phyloP scores from a whole-genome alignment of 2,329 filamentous ascomycete species.

The Trichocomaceae sp. region DNA sequence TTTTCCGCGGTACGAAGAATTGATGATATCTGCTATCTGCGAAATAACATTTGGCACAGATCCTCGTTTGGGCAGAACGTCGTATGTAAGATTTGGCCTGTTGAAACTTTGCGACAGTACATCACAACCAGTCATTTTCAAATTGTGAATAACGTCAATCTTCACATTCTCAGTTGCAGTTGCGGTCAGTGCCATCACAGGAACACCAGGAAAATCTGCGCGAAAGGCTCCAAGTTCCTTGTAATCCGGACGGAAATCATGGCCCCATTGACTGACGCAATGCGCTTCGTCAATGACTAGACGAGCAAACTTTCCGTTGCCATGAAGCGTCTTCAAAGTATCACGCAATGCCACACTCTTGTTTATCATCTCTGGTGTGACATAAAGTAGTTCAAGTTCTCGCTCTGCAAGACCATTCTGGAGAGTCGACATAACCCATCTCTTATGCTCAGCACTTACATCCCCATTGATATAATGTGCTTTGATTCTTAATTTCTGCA shows the following conservation, averaged over 20 bases:
- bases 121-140: slow-evolving; percentile 72
- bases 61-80: slow-evolving; percentile 67
- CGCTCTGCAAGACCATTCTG: slow-evolving; percentile 61
- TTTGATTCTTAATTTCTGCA: slow-evolving; percentile 66
- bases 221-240: slow-evolving; percentile 74
- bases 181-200: slow-evolving; percentile 89
- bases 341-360: slow-evolving; percentile 66
- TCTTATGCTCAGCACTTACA: slow-evolving; percentile 56
- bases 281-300: slow-evolving; percentile 99
- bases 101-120: slow-evolving; percentile 93
- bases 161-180: slow-evolving; percentile 93
- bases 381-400: slow-evolving; percentile 79
- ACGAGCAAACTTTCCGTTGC: slow-evolving; percentile 67
- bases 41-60: slow-evolving; percentile 46
- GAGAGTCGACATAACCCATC: slow-evolving; percentile 59
- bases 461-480: slow-evolving; percentile 80
- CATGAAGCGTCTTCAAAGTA: slow-evolving; percentile 62
- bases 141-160: slow-evolving; percentile 81
- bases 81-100: slow-evolving; percentile 86
- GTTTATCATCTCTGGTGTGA: slow-evolving; percentile 94
- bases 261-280: slow-evolving; percentile 98
- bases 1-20: slow-evolving; percentile 59
- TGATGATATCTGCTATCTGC: slow-evolving; percentile 56
- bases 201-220: slow-evolving; percentile 65
- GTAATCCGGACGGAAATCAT: slow-evolving; percentile 96